Evolutionary conservation across 2,329 filamentous ascomycete species (phyloP).

Genomic region (Metarhizium rileyi): DNA sequence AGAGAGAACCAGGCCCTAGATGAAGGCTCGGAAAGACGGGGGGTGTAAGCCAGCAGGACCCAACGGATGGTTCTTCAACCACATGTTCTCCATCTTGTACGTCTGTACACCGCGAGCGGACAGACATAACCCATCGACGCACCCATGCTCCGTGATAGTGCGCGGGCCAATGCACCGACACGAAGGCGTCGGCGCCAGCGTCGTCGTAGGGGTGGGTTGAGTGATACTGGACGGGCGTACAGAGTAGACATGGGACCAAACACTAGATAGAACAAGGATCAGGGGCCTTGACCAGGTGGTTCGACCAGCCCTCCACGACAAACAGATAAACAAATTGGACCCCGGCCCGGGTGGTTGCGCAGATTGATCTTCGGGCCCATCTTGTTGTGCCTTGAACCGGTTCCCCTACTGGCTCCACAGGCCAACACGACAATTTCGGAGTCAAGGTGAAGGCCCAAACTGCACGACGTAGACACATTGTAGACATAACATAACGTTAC

Average conservation of each 20-base stretch:
- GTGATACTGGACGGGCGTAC: background rate
- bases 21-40: conserved; percentile 9
- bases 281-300: background rate
- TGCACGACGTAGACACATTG: no score
- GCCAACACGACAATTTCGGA: background rate
- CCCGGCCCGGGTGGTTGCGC: no score
- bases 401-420: background rate
- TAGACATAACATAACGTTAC: no score
- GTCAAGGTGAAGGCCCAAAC: background rate
- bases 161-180: background rate
- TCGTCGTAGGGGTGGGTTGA: background rate
- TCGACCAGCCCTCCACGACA: background rate
- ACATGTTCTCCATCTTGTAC: background rate
- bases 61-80: background rate
- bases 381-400: background rate
- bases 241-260: background rate
- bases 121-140: no score
- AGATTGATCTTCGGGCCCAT: no score
- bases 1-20: conserved; percentile 11
- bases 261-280: background rate
- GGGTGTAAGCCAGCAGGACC: conserved; percentile 7
- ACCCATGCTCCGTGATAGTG: background rate
- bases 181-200: background rate
- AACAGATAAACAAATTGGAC: background rate
- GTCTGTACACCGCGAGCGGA: background rate